phyloP scores from a whole-genome alignment of 2,329 filamentous ascomycete species.

The Pleomassaria siparia region DNA sequence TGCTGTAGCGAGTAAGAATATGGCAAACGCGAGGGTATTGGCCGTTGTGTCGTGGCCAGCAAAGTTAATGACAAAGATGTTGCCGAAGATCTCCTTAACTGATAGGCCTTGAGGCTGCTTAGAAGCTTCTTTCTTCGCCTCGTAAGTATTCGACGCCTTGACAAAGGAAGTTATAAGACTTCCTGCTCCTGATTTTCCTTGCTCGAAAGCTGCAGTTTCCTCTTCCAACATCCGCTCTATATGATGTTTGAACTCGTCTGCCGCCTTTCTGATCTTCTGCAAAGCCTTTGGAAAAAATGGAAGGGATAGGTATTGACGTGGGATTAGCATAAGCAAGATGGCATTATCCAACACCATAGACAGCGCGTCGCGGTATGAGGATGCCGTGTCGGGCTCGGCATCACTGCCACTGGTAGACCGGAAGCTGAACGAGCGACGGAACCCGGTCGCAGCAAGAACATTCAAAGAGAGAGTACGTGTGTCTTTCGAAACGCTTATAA shows the following conservation, averaged over 20 bases:
- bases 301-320: not conserved
- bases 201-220: constrained; percentile 7
- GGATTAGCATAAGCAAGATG: constrained; percentile 16
- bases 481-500: constrained; percentile 24
- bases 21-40: constrained; percentile 47
- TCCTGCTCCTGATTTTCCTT: constrained; percentile 11
- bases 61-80: constrained; percentile 53
- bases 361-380: constrained; percentile 14
- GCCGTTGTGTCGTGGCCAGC: constrained; percentile 57
- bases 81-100: constrained; percentile 36
- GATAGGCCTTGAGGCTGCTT: constrained; percentile 8
- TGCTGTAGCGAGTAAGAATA: constrained; percentile 49
- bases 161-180: constrained; percentile 17
- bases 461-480: constrained; percentile 35
- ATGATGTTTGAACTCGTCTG: constrained; percentile 9
- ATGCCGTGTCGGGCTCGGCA: not conserved
- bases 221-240: constrained; percentile 17
- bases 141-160: not conserved
- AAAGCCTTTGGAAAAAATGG: constrained; percentile 16
- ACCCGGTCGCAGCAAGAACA: constrained; percentile 36
- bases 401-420: not conserved
- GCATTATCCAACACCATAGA: constrained; percentile 25
- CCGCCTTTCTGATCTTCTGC: constrained; percentile 19
- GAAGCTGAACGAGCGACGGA: constrained; percentile 20
- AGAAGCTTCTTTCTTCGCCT: not conserved